A percentile compares a stretch with the other conserved stretches of the same genome.
Evolutionary conservation across 257 asterid species (phyloP).

Genomic region (Solanum peruvianum): DNA sequence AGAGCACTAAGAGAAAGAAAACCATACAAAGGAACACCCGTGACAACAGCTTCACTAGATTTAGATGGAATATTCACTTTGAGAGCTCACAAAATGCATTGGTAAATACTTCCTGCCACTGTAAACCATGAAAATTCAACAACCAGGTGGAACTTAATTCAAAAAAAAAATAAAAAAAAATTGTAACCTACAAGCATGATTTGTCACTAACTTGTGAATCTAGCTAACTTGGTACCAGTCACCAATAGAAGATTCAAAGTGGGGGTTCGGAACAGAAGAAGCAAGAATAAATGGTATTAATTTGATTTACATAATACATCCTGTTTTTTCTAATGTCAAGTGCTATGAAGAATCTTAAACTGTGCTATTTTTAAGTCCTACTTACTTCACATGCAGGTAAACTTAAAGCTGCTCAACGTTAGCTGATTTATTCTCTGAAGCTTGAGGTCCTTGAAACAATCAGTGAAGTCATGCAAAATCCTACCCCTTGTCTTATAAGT

Average conservation of each 20-base stretch:
- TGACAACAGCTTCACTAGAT: not conserved
- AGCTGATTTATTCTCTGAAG: not conserved
- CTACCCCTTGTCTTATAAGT: not conserved
- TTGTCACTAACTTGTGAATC: not conserved
- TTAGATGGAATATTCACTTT: not conserved
- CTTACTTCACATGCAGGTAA: not conserved
- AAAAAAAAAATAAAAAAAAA: not conserved
- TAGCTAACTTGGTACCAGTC: not conserved
- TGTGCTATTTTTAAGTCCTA: not conserved
- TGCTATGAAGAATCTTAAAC: not conserved
- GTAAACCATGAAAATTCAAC: not conserved
- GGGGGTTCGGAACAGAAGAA: not conserved
- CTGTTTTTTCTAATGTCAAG: not conserved
- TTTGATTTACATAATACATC: not conserved
- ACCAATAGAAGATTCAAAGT: not conserved
- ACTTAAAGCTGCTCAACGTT: not conserved
- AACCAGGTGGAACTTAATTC: not conserved
- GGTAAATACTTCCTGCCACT: not conserved
- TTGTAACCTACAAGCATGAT: not conserved
- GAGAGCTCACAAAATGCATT: not conserved
- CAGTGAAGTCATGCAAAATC: not conserved
- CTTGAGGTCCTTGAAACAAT: not conserved
- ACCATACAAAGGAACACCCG: not conserved
- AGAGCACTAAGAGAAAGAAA: not conserved
- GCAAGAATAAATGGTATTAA: not conserved